Evolutionary conservation across 2,329 filamentous ascomycete species (phyloP).

Genomic region (Colletotrichum tropicale): DNA sequence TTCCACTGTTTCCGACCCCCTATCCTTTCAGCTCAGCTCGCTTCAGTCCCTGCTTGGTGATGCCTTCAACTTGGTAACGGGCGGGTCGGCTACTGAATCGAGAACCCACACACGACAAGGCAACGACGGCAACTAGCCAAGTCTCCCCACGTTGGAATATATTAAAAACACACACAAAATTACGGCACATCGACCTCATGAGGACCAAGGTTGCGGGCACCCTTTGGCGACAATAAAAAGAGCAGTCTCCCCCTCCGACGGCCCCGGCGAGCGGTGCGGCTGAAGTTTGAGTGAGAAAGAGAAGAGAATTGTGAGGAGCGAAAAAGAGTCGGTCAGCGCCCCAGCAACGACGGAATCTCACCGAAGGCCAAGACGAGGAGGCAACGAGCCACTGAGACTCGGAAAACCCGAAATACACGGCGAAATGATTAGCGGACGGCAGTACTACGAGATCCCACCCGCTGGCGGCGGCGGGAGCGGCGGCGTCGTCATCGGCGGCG

Average conservation of each 20-base stretch:
- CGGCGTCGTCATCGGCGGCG: background rate
- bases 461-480: background rate
- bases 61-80: constrained; percentile 5
- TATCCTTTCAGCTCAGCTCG: background rate
- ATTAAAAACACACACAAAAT: constrained; percentile 4
- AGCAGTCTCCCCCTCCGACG: background rate
- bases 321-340: background rate
- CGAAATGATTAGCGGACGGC: constrained; percentile 11
- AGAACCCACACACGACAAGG: constrained; percentile 15
- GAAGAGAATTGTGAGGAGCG: background rate
- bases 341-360: background rate
- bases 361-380: background rate
- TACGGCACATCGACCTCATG: constrained; percentile 20
- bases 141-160: constrained; percentile 13
- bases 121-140: constrained; percentile 4
- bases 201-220: background rate
- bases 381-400: background rate
- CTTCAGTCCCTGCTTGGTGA: constrained; percentile 2
- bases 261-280: background rate
- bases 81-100: constrained; percentile 15
- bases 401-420: background rate
- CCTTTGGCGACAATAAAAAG: constrained; percentile 1
- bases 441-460: constrained; percentile 11
- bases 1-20: background rate
- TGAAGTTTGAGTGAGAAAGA: background rate